Percentiles rank a stretch among this genome's conserved stretches.
These are phyloP conservation scores for Cucurbitaria berberidis DNA, from an alignment of 2,329 filamentous ascomycete genomes.

Conservation along the genomic window DNA sequence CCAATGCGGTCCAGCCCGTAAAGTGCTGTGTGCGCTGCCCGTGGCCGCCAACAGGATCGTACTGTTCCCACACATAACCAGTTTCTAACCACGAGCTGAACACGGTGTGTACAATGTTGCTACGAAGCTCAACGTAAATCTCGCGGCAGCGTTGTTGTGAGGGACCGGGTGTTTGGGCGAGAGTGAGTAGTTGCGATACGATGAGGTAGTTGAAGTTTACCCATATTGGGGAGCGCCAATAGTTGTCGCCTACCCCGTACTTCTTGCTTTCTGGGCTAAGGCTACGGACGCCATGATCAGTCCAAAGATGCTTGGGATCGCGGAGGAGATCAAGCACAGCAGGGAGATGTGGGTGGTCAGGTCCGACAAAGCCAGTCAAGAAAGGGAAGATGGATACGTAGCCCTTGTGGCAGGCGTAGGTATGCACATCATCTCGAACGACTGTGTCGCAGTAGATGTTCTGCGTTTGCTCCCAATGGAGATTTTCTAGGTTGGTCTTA, in stretches of 20 bases:
- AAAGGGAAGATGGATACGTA: slow-evolving; percentile 94
- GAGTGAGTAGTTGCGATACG: slow-evolving; percentile 69
- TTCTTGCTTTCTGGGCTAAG: slow-evolving; percentile 78
- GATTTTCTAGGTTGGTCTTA: slow-evolving; percentile 79
- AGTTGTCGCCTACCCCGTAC: slow-evolving; percentile 90
- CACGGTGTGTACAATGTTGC: slow-evolving; percentile 85
- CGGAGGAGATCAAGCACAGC: slow-evolving; percentile 75
- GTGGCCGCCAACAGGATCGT: slow-evolving; percentile 87
- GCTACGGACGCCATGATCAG: slow-evolving; percentile 81
- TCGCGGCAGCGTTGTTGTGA: slow-evolving; percentile 68
- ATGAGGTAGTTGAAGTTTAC: slow-evolving; percentile 95
- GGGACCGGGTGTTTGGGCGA: slow-evolving; percentile 61
- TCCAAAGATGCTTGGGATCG: slow-evolving; percentile 84
- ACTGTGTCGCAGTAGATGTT: slow-evolving; percentile 90
- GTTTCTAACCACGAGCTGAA: slow-evolving; percentile 85
- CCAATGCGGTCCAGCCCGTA: slow-evolving; percentile 95
- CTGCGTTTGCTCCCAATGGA: slow-evolving; percentile 86
- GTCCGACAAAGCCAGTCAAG: slow-evolving; percentile 76
- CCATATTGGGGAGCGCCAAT: slow-evolving; percentile 95
- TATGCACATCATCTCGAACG: slow-evolving; percentile 83
- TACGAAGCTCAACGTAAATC: slow-evolving; percentile 76
- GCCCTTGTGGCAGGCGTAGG: slow-evolving; percentile 88
- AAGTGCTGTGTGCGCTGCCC: slow-evolving; percentile 97
- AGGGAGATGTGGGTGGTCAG: slow-evolving; percentile 75
- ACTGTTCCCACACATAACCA: slow-evolving; percentile 99